phyloP scores from a whole-genome alignment of 2,329 filamentous ascomycete genomes.

The Ploettnerulaceae sp. region DNA sequence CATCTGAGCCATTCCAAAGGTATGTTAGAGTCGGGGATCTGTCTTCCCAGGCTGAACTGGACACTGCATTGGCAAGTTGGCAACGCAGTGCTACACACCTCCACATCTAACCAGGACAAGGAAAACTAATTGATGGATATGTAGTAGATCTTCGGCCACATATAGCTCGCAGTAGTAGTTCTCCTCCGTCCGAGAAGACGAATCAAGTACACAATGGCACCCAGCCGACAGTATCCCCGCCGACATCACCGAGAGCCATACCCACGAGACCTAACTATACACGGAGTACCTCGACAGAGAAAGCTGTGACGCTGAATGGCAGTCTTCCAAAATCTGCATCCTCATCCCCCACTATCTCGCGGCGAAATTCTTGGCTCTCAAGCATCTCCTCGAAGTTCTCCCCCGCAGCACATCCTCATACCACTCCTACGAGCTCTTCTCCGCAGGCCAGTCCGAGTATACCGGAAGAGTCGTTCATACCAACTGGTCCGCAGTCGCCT shows the following conservation, averaged over 20 bases:
- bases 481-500: slow-evolving; percentile 36
- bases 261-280: slow-evolving; percentile 25
- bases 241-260: slow-evolving; percentile 23
- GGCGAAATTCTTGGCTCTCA: slow-evolving; percentile 84
- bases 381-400: slow-evolving; percentile 92
- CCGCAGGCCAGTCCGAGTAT: neutral
- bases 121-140: neutral
- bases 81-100: slow-evolving; percentile 10
- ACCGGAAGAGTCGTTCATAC: slow-evolving; percentile 35
- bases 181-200: slow-evolving; percentile 13
- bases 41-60: slow-evolving; percentile 6
- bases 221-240: slow-evolving; percentile 7
- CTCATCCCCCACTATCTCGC: slow-evolving; percentile 17
- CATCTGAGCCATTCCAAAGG: slow-evolving; percentile 27
- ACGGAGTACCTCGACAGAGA: slow-evolving; percentile 28
- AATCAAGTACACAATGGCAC: slow-evolving; percentile 22
- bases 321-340: slow-evolving; percentile 25
- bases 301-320: slow-evolving; percentile 23
- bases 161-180: slow-evolving; percentile 7
- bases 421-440: slow-evolving; percentile 14
- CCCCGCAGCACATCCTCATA: slow-evolving; percentile 37
- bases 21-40: no score
- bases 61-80: slow-evolving; percentile 1
- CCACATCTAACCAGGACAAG: neutral
- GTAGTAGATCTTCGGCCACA: slow-evolving; percentile 15